Evolutionary conservation across 768 basidiomycete species (phyloP).

Genomic region (Flagelloscypha sp.): DNA sequence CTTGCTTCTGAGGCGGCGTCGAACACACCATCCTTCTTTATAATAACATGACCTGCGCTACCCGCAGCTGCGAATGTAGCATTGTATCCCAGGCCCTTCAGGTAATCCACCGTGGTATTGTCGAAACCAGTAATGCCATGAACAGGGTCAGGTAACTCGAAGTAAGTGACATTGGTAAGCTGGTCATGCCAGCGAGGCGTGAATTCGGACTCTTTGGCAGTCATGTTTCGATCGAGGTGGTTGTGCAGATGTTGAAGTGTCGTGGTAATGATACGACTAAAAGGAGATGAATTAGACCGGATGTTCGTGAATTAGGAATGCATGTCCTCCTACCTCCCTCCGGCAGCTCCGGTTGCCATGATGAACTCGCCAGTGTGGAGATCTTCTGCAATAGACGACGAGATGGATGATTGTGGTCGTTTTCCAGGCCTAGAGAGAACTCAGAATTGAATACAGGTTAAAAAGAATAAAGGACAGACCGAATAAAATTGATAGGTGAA

Average conservation of each 20-base stretch:
- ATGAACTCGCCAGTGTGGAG: constrained; percentile 22
- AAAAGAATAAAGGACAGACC: too few species aligned
- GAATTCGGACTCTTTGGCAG: constrained; percentile 10
- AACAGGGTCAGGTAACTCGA: too few species aligned
- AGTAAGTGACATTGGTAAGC: constrained; percentile 13
- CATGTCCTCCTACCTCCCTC: too few species aligned
- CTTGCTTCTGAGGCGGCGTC: constrained; percentile 7
- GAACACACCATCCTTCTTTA: constrained; percentile 2
- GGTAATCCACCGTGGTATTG: constrained; percentile 9
- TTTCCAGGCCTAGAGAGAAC: constrained; percentile 15
- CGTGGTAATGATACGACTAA: constrained; percentile 27
- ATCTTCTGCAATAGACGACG: constrained; percentile 28
- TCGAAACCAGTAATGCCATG: constrained; percentile 7
- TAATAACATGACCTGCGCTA: constrained; percentile 8
- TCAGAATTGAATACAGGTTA: too few species aligned
- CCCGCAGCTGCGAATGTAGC: not conserved
- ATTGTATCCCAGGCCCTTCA: constrained; percentile 8
- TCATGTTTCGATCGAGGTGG: constrained; percentile 24
- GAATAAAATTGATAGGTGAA: constrained; percentile 27
- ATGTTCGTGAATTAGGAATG: too few species aligned
- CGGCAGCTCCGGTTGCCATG: constrained; percentile 29
- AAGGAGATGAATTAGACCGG: too few species aligned
- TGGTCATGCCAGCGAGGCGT: constrained; percentile 21
- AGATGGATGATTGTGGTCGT: constrained; percentile 23
- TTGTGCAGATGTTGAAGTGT: constrained; percentile 28